These are phyloP conservation scores for Cyclotella sp. DNA, from an alignment of 108 stramenopile species.

Conservation along the genomic window DNA sequence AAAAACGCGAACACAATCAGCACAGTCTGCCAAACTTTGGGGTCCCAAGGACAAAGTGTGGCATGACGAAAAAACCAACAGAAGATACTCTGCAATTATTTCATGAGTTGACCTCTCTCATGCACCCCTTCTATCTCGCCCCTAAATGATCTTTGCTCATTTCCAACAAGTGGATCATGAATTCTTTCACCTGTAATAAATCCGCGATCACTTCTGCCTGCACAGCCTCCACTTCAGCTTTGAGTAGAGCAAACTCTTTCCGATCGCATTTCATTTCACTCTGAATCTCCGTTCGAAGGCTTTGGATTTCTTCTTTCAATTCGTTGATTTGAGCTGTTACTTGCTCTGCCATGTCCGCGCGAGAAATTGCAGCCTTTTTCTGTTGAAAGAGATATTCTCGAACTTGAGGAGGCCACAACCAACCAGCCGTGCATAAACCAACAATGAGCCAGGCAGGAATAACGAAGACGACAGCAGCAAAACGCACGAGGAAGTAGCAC, in stretches of 20 bases:
- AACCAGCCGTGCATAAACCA: conserved; percentile 52
- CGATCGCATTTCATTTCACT: conserved; percentile 77
- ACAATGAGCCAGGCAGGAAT: conserved; percentile 59
- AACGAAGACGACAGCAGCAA: conserved; percentile 37
- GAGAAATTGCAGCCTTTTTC: conserved; percentile 61
- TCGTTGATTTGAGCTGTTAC: conserved; percentile 72
- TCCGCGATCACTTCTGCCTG: conserved; percentile 80
- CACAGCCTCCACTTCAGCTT: conserved; percentile 69
- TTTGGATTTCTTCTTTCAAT: conserved; percentile 66
- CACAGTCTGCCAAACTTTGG: too few relatives aligned
- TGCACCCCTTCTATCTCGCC: background rate
- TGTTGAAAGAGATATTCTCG: conserved; percentile 51
- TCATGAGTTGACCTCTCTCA: background rate
- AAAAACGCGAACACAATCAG: too few relatives aligned
- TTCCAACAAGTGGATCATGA: conserved; percentile 74
- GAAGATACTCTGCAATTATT: too few relatives aligned
- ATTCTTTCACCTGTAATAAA: conserved; percentile 76
- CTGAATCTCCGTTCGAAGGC: conserved; percentile 65
- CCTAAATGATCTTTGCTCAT: conserved; percentile 33
- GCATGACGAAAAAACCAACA: too few relatives aligned
- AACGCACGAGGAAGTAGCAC: conserved; percentile 47
- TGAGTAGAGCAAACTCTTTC: conserved; percentile 73
- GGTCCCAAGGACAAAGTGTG: too few relatives aligned
- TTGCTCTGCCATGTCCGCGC: conserved; percentile 69
- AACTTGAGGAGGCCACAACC: conserved; percentile 64